A percentile compares a stretch with the other conserved stretches of the same genome.
phyloP scores from a whole-genome alignment of 306 rosid species.

The Begonia fuchsioides region DNA sequence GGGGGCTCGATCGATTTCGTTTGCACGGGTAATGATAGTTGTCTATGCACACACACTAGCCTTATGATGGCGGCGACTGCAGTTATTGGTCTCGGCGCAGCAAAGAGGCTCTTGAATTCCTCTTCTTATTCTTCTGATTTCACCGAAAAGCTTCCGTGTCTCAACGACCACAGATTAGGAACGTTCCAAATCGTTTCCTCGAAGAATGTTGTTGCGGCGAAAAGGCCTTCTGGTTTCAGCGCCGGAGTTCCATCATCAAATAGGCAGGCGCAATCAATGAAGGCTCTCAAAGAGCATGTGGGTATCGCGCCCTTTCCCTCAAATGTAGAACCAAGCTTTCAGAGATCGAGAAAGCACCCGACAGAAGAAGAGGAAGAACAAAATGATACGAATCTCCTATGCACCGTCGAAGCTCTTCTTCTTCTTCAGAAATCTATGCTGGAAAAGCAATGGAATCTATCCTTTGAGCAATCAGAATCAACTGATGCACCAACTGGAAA shows the following conservation, averaged over 20 bases:
- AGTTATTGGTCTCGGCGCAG: constrained; percentile 70
- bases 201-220: constrained; percentile 32
- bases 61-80: constrained; percentile 83
- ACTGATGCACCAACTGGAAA: constrained; percentile 13
- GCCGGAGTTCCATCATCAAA: constrained; percentile 32
- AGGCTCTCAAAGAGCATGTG: constrained; percentile 58
- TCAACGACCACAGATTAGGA: constrained; percentile 36
- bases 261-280: constrained; percentile 30
- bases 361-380: constrained; percentile 33
- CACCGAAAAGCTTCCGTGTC: constrained; percentile 44
- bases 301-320: constrained; percentile 26
- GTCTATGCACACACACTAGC: constrained; percentile 22
- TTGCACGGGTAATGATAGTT: constrained; percentile 31
- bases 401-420: constrained; percentile 73
- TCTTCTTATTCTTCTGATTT: constrained; percentile 60
- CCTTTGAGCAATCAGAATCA: constrained; percentile 34
- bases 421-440: constrained; percentile 87
- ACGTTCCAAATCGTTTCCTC: constrained; percentile 36
- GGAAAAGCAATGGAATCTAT: constrained; percentile 92
- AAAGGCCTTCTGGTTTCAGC: constrained; percentile 36
- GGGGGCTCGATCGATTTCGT: constrained; percentile 8
- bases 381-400: constrained; percentile 23
- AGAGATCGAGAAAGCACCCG: constrained; percentile 14
- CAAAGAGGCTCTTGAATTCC: constrained; percentile 72
- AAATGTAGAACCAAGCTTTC: constrained; percentile 29